Conservation (phyloP, 345 rosid genomes). For the Eucalyptus globulus region DNA sequence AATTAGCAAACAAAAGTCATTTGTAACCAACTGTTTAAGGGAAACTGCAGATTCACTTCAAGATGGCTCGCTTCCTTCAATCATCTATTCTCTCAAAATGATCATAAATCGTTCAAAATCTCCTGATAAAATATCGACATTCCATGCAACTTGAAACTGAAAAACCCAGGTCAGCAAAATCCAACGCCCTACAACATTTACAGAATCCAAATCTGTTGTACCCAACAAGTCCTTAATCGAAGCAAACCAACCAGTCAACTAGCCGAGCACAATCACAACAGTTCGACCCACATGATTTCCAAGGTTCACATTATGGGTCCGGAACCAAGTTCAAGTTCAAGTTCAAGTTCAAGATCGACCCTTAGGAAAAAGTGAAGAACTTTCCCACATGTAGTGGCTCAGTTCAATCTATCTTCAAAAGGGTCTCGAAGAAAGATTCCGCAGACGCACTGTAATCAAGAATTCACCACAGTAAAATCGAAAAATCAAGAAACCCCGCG, state of each 20-base stretch:
- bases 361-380: neutral
- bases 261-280: neutral
- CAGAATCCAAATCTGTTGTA: neutral
- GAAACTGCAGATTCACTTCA: neutral
- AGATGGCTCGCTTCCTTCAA: neutral
- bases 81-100: neutral
- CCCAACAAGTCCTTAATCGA: too few relatives aligned
- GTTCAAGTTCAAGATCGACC: neutral
- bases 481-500: neutral
- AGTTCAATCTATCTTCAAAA: neutral
- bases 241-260: neutral
- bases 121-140: neutral
- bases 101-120: neutral
- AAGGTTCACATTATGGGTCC: neutral
- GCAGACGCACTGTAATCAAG: too few relatives aligned
- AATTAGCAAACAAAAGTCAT: neutral
- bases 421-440: neutral
- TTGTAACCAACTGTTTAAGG: fast-evolving
- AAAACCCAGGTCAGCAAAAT: neutral
- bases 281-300: neutral
- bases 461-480: neutral
- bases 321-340: neutral
- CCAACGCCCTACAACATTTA: neutral
- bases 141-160: fast-evolving
- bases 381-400: neutral